Evolutionary conservation across 495 filamentous ascomycete species (phyloP), one percentile per base, ranked within the genome.

Genomic region (Paragyromitra xinjiangensis): DNA sequence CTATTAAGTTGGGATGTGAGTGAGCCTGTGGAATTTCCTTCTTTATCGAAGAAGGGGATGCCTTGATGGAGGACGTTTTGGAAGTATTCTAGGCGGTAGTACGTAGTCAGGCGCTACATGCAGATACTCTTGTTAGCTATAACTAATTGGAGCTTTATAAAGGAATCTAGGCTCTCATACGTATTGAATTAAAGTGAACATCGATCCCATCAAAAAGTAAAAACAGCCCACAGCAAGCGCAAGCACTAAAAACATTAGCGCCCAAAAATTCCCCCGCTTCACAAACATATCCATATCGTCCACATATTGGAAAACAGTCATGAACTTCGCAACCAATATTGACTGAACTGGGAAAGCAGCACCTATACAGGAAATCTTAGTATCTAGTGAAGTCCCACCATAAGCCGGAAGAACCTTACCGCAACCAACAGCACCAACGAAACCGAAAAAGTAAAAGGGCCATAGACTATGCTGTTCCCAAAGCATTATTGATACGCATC

Each of bases 31-130:
- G 90, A 86, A 74, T 92, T 91, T 59, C 89, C 87, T 50, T 87
- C 84, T 2, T 83, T 81, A 81, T 93, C 91, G 73, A 91, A 93
- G 82, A 90, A 93, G 0, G 85, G 80, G 22, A 88, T 87, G 24
- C 77, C 80, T 73, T 82, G 82, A 2, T 78, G 69, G 34, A 83
- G 67, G 61, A 87, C 83, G 69, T 83, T 85, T n/a, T 77, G 65
- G 61, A 88, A 86, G 51, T 86, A 87, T 76, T 85, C 83, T 3
- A 73, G 81, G 24, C 86, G 83, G 64, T 84, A 87, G 44, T 65
- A 55, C 37, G 75, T 56, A 6, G 75, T 79, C 19, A 79, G 44
- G 69, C 65, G 14, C 80, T 69, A 50, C 73, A 22, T 61, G 40
- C 12, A 14, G 8, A 71, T 50, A 22, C 9, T 16, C 40, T 58